These are phyloP conservation scores for Paramecium primaurelia DNA, from an alignment of 73 alveolate species.

Conservation along the genomic window DNA sequence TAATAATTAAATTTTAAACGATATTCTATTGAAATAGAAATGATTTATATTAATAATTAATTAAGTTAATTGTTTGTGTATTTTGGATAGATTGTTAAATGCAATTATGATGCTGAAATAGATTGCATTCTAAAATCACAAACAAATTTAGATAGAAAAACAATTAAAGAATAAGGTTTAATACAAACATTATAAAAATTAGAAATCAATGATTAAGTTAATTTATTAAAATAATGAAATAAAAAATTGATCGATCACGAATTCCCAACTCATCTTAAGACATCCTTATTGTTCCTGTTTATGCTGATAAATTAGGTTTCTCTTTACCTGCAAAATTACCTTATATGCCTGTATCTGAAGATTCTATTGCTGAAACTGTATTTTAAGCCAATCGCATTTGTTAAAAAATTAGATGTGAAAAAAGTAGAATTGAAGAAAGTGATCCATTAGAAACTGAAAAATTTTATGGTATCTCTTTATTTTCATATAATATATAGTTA, in stretches of 20 bases:
- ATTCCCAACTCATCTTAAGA: not conserved
- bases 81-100: not conserved
- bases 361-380: not conserved
- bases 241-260: not conserved
- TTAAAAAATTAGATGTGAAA: conserved; percentile 35
- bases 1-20: not conserved
- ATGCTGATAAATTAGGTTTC: conserved; percentile 2
- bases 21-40: conserved; percentile 19
- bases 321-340: not conserved
- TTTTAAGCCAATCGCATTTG: conserved; percentile 23
- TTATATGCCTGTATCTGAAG: not conserved
- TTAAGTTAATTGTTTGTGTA: conserved; percentile 14
- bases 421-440: conserved; percentile 8
- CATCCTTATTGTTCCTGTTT: not conserved
- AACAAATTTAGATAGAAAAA: not conserved
- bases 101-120: not conserved
- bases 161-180: not conserved
- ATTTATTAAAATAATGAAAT: not conserved
- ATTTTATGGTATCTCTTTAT: not conserved
- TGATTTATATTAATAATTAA: not conserved
- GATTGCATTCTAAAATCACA: not conserved
- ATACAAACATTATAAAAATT: not conserved
- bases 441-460: conserved; percentile 48
- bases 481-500: not conserved
- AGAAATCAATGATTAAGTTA: not conserved